Evolutionary conservation across 371 early-diverging fungal genomes (phyloP), one percentile per base, ranked within the genome.

Genomic region (Parasitella parasitica): DNA sequence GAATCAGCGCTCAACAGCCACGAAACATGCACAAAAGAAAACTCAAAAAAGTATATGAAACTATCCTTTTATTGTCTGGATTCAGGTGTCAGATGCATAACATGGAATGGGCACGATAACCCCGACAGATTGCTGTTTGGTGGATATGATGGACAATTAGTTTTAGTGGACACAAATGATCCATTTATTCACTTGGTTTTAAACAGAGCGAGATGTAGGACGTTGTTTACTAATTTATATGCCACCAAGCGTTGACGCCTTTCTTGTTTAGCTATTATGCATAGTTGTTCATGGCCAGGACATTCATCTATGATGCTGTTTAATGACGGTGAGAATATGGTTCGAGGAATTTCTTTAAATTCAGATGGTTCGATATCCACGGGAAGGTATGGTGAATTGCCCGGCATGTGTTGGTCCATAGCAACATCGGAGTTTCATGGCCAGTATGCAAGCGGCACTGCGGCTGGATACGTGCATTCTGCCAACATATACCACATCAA

Each of bases 141-240:
- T 56, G 78, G 83, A 0, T 64, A 52, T 49, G 87, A 86, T 63
- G 87, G 87, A 0, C 43, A 59, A 34, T 15, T 82, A 1, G 27
- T 61, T 12, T 18, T 75, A 22, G 50, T 67, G 15, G 84, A 86
- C 46, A 54, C 67, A 12, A 67, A 67, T 3, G 81, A 84, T 63
- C 77, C 81, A 5, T 64, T 50, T 46, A 52, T 72, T 0, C 37
- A 35, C 7, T 38, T 51, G 3, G 9, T 27, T 1, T 4, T 66
- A 12, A 15, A 22, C 2, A 49, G 70, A 30, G 11, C 30, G 8
- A 46, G 70, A 59, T 57, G 59, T 64, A 46, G 4, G 4, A 11
- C 9, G 0, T 43, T 24, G 46, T 24, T 12, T 3, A n/a, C n/a
- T n/a, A n/a, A n/a, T n/a, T n/a, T n/a, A n/a, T n/a, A 13, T 22